Evolutionary conservation across 1,139 yeast genomes (phyloP).

Genomic region (Ashbya aceris): DNA sequence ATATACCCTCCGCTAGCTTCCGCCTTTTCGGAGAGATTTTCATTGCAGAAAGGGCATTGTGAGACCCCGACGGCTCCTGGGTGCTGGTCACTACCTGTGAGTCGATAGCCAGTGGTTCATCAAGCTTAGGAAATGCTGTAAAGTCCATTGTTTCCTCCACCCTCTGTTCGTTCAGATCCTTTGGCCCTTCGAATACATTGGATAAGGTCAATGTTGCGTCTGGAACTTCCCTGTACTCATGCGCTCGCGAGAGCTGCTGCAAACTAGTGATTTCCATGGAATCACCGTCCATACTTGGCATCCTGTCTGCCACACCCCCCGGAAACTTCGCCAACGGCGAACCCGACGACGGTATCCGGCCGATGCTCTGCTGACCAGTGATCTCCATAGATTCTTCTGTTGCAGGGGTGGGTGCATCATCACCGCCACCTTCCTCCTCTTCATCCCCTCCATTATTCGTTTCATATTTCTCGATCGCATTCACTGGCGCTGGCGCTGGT

Average conservation of each 20-base stretch:
- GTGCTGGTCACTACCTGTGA: conserved; percentile 10
- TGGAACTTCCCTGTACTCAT: not conserved
- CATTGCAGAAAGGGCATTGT: not conserved
- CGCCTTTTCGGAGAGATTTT: conserved; percentile 7
- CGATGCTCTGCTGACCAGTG: not conserved
- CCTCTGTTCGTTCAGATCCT: not conserved
- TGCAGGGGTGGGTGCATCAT: not conserved
- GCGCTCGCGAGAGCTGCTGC: not conserved
- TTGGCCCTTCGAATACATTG: conserved; percentile 8
- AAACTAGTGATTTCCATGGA: no score
- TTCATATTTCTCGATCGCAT: not conserved
- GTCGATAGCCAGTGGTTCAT: not conserved
- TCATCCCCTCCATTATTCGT: no score
- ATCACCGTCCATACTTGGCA: not conserved
- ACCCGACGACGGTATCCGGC: not conserved
- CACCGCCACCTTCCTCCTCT: not conserved
- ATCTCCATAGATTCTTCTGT: conserved; percentile 8
- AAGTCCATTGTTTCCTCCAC: conserved; percentile 28
- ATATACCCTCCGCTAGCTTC: conserved; percentile 7
- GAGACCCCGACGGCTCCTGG: conserved; percentile 3
- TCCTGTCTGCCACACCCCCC: no score
- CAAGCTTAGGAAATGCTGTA: conserved; percentile 10
- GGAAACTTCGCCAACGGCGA: not conserved
- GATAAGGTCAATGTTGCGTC: conserved; percentile 6
- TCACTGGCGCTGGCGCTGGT: no score